These are phyloP conservation scores for Globisporangium acanthophoron DNA, from an alignment of 352 stramenopile genomes.

Conservation along the genomic window DNA sequence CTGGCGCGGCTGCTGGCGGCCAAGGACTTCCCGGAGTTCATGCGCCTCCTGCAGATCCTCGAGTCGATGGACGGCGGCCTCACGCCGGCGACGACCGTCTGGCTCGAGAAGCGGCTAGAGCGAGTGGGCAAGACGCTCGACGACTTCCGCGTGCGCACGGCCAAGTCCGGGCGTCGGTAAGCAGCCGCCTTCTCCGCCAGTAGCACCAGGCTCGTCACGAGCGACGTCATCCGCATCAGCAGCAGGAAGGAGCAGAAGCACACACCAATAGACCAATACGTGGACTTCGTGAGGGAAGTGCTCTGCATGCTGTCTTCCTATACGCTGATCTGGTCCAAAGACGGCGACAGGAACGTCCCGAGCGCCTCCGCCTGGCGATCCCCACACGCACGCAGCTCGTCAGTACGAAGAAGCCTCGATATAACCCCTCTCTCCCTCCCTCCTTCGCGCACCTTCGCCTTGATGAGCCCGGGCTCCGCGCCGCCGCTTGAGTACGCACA, in stretches of 20 bases:
- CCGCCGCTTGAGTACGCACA: slow-evolving; percentile 67
- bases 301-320: slow-evolving; percentile 19
- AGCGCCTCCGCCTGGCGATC: slow-evolving; percentile 47
- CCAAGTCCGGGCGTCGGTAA: too few species aligned
- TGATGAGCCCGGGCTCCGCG: slow-evolving; percentile 55
- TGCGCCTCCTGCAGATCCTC: slow-evolving; percentile 68
- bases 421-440: not conserved
- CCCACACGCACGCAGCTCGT: not conserved
- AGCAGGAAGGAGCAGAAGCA: too few species aligned
- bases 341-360: slow-evolving; percentile 49
- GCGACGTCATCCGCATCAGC: too few species aligned
- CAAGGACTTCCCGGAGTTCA: slow-evolving; percentile 53
- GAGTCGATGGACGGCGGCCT: slow-evolving; percentile 70
- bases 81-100: slow-evolving; percentile 55
- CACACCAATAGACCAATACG: not conserved
- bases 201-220: too few species aligned
- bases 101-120: slow-evolving; percentile 66
- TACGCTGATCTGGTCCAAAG: slow-evolving; percentile 67
- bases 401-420: not conserved
- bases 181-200: too few species aligned
- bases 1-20: slow-evolving; percentile 47
- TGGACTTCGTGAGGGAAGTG: not conserved
- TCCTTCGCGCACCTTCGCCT: slow-evolving; percentile 46
- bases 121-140: slow-evolving; percentile 48
- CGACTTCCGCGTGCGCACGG: slow-evolving; percentile 35